phyloP scores from a whole-genome alignment of 345 rosid species.

The Populus simonii region DNA sequence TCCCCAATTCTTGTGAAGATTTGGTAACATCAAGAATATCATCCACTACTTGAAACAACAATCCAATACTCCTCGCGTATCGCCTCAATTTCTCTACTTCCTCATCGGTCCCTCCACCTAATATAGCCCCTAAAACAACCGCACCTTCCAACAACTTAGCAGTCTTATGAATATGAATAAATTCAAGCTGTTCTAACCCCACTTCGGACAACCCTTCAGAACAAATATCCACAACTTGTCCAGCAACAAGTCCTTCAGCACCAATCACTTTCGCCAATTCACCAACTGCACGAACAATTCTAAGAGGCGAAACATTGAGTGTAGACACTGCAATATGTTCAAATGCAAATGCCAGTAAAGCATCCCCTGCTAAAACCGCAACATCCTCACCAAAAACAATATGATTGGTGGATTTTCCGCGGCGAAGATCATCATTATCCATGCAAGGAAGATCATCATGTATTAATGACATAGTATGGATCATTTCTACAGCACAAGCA shows the following conservation, averaged over 20 bases:
- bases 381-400: constrained; percentile 76
- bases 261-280: constrained; percentile 75
- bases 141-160: constrained; percentile 76
- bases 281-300: constrained; percentile 55
- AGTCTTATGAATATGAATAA: constrained; percentile 81
- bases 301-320: constrained; percentile 38
- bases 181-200: constrained; percentile 72
- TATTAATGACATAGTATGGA: constrained; percentile 91
- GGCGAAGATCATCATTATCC: constrained; percentile 96
- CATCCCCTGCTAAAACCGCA: constrained; percentile 86
- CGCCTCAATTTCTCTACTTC: constrained; percentile 71
- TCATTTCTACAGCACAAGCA: constrained; percentile 90
- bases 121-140: constrained; percentile 74
- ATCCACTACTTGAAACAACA: constrained; percentile 93
- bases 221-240: constrained; percentile 75
- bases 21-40: constrained; percentile 89
- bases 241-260: constrained; percentile 70
- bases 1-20: constrained; percentile 78
- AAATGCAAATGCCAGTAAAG: constrained; percentile 72
- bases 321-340: constrained; percentile 69
- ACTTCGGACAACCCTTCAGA: constrained; percentile 59
- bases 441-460: constrained; percentile 95
- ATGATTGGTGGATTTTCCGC: constrained; percentile 92
- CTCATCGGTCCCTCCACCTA: constrained; percentile 72
- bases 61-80: constrained; percentile 67